phyloP scores from a whole-genome alignment of 306 rosid genomes.

The Alnus rubra region DNA sequence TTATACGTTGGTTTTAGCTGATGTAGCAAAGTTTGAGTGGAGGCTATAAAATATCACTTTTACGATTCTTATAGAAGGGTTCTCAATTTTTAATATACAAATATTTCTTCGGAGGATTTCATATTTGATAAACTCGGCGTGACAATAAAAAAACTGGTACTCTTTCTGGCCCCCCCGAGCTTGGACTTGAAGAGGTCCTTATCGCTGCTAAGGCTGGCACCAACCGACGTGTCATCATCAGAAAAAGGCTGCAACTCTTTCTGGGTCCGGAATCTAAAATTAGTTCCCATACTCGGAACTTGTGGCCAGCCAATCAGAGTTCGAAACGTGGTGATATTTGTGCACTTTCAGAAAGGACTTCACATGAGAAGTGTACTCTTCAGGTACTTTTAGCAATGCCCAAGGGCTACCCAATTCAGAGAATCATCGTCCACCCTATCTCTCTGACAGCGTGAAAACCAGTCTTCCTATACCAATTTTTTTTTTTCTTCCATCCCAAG shows the following conservation, averaged over 20 bases:
- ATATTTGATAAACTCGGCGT: too few species aligned
- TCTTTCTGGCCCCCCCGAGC: not conserved
- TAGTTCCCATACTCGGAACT: slow-evolving; percentile 13
- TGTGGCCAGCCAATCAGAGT: not conserved
- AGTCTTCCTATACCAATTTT: not conserved
- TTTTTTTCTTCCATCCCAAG: too few species aligned
- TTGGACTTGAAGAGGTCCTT: not conserved
- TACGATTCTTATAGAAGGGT: too few species aligned
- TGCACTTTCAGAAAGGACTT: not conserved
- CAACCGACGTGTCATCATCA: not conserved
- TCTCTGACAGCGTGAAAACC: not conserved
- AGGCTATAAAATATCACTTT: too few species aligned
- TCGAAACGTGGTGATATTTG: slow-evolving; percentile 17
- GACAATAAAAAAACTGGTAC: too few species aligned
- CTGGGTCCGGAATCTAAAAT: not conserved
- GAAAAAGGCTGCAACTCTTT: slow-evolving; percentile 25
- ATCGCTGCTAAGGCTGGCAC: not conserved
- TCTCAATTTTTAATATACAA: too few species aligned
- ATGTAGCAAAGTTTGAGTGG: too few species aligned
- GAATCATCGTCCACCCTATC: not conserved
- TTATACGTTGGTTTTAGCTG: too few species aligned
- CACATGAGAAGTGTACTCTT: not conserved
- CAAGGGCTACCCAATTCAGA: not conserved
- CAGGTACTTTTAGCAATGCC: not conserved
- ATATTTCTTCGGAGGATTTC: too few species aligned